These are phyloP conservation scores for Sanghuangporus baumii DNA, from an alignment of 1,284 basidiomycete species.

Conservation along the genomic window DNA sequence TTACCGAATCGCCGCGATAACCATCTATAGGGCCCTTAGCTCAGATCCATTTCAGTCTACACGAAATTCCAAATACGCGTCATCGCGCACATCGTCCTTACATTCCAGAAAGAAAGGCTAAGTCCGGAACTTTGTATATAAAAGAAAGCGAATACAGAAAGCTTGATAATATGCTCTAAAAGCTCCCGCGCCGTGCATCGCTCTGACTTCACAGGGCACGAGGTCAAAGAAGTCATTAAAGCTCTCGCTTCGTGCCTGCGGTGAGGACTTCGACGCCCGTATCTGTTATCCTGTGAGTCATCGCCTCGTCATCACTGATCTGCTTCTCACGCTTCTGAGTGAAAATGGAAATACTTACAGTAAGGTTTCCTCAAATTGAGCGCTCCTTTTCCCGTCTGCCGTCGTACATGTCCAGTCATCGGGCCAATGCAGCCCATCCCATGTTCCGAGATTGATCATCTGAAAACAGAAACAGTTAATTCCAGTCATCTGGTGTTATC, in stretches of 20 bases:
- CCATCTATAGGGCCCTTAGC: slow-evolving; percentile 13
- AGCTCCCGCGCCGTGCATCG: slow-evolving; percentile 1
- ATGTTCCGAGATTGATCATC: slow-evolving; percentile 90
- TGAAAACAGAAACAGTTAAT: slow-evolving; percentile 26
- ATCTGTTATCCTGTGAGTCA: slow-evolving; percentile 73
- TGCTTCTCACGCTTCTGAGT: slow-evolving; percentile 16
- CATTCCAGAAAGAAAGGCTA: slow-evolving; percentile 14
- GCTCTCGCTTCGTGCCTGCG: slow-evolving; percentile 41
- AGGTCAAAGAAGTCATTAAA: slow-evolving; percentile 22
- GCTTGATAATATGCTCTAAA: background rate
- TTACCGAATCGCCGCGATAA: slow-evolving; percentile 18
- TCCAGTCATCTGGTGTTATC: slow-evolving; percentile 20
- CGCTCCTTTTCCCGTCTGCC: slow-evolving; percentile 80
- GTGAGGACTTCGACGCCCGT: slow-evolving; percentile 89
- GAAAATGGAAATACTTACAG: slow-evolving; percentile 48
- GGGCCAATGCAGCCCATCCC: slow-evolving; percentile 76
- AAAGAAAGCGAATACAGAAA: slow-evolving; percentile 6
- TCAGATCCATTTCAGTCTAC: background rate
- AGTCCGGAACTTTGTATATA: slow-evolving; percentile 13
- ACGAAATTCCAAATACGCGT: slow-evolving; percentile 6
- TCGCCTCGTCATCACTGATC: slow-evolving; percentile 16
- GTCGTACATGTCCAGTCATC: slow-evolving; percentile 96
- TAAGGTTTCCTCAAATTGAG: slow-evolving; percentile 94
- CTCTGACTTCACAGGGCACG: slow-evolving; percentile 2
- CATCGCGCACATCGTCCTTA: slow-evolving; percentile 15